Conservation (phyloP, 2,329 filamentous ascomycete species). For the Aulographum hederae region DNA sequence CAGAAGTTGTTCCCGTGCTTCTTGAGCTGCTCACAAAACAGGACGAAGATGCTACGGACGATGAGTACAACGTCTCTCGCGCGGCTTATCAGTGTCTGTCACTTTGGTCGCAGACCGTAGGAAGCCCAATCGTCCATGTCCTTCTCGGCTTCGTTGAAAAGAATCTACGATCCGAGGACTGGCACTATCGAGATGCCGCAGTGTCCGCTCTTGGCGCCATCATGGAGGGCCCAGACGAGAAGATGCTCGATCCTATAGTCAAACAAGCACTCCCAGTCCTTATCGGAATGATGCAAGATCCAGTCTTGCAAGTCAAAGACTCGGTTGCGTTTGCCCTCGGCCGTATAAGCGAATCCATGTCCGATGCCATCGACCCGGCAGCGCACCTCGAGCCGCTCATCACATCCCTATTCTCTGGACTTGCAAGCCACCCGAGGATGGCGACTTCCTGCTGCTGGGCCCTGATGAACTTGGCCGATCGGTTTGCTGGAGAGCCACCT, state of each 20-base stretch:
- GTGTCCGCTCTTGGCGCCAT: conserved; percentile 96
- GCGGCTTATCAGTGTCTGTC: conserved; percentile 94
- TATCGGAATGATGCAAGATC: conserved; percentile 83
- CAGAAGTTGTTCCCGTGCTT: conserved; percentile 86
- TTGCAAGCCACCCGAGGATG: conserved; percentile 89
- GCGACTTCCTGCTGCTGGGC: conserved; percentile 98
- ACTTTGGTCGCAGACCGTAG: conserved; percentile 85
- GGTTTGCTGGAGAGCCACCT: conserved; percentile 75
- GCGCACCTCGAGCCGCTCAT: conserved; percentile 74
- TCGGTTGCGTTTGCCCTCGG: conserved; percentile 92
- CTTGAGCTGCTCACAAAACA: conserved; percentile 83
- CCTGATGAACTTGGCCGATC: conserved; percentile 92
- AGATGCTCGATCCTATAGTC: conserved; percentile 78
- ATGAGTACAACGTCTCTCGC: conserved; percentile 92
- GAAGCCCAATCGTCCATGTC: conserved; percentile 62
- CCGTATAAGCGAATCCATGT: conserved; percentile 86
- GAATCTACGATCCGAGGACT: conserved; percentile 79
- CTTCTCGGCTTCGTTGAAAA: conserved; percentile 84
- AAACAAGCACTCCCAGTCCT: conserved; percentile 88
- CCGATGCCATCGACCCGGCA: conserved; percentile 73
- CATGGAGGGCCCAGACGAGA: conserved; percentile 94
- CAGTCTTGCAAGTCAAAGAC: conserved; percentile 77
- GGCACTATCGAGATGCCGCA: conserved; percentile 86
- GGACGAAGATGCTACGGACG: conserved; percentile 89
- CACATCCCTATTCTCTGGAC: conserved; percentile 70